phyloP scores from a whole-genome alignment of 257 asterid species.

The Ilex aquifolium region DNA sequence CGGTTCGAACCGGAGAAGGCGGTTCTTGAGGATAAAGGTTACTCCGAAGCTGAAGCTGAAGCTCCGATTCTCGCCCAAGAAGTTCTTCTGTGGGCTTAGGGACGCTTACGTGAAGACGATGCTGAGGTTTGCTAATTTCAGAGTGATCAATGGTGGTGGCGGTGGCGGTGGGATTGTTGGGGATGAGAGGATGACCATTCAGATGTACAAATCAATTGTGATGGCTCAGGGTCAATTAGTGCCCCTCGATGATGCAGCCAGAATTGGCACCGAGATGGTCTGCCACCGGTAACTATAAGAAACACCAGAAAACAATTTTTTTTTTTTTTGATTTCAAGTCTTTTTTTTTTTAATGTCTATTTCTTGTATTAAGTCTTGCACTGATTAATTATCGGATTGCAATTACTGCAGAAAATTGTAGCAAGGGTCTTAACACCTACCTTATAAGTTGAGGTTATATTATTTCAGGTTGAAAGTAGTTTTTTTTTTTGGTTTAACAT shows the following conservation, averaged over 20 bases:
- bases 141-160: constrained; percentile 20
- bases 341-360: too few relatives aligned
- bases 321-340: too few relatives aligned
- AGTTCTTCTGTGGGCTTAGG: constrained; percentile 37
- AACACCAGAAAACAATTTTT: too few relatives aligned
- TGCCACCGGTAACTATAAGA: background rate
- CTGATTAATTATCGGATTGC: too few relatives aligned
- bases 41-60: constrained; percentile 39
- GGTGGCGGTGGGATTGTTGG: background rate
- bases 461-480: too few relatives aligned
- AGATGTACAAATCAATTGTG: constrained; percentile 55
- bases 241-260: background rate
- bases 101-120: constrained; percentile 59
- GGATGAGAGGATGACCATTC: constrained; percentile 50
- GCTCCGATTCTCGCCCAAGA: constrained; percentile 58
- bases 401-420: too few relatives aligned
- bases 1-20: constrained; percentile 20
- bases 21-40: constrained; percentile 45
- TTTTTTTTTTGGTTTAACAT: too few relatives aligned
- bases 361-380: too few relatives aligned
- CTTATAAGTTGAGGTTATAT: too few relatives aligned
- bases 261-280: background rate
- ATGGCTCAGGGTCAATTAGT: constrained; percentile 23
- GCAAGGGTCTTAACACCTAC: too few relatives aligned
- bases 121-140: constrained; percentile 42